Evolutionary conservation across 2,329 filamentous ascomycete genomes (phyloP), one percentile per base, ranked within the genome.

Genomic region (Colletotrichum sp.): DNA sequence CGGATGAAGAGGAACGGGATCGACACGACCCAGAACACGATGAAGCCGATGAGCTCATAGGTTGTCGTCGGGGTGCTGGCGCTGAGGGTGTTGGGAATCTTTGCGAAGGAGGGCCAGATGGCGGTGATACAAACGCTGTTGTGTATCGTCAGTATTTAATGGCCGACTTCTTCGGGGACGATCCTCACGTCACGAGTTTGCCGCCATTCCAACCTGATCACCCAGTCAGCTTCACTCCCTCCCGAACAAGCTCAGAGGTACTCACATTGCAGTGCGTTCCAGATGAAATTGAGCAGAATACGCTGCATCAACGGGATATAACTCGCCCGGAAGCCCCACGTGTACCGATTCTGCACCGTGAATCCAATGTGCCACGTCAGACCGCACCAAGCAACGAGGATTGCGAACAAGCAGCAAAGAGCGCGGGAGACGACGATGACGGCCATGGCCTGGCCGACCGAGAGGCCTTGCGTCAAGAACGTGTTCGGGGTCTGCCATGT

Each of bases 1-100:
- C 84, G 84, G 28, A 89, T 85, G 39, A 80, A 87, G 2, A 89
- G 80, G 76, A 90, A 88, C 0, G 88, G 88, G 0, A 85, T 81
- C n/a, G 89, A 88, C n/a, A 88, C 77, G 49, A 86, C 83, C 86
- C 88, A 90, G 80, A 90, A 90, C 64, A 90, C 80, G 71, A 89
- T 87, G 78, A 89, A 87, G 72, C 85, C 89, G 3, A 90, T 82
- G 65, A 90, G 81, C 30, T 87, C 85, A 34, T 85, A 84, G 18
- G 87, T 85, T 63, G 81, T 83, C 62, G 83, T 80, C 18, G 83
- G 86, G 26, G 84, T 76, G 68, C 77, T 83, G 5, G 78, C 80
- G 3, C 86, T 84, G 8, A 89, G 81, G 49, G 85, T 86, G 76
- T 89, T 88, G 13, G 83, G 83, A 68, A 89, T 85, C 77, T 81